These are phyloP conservation scores for Penicillium sp. DNA, from an alignment of 2,329 filamentous ascomycete genomes.

Conservation along the genomic window DNA sequence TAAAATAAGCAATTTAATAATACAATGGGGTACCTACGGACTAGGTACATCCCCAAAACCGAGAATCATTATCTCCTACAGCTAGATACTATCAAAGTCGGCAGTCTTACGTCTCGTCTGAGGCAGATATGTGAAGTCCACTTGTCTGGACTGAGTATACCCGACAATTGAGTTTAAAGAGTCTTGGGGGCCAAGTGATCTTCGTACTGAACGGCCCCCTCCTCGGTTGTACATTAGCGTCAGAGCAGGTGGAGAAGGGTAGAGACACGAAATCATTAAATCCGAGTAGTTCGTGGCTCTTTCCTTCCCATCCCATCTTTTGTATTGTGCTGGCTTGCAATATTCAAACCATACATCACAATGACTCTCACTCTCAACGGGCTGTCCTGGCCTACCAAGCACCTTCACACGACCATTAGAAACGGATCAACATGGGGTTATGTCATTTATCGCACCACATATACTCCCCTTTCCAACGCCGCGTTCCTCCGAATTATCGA, in stretches of 20 bases:
- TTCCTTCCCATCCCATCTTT: no score
- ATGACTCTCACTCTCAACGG: background rate
- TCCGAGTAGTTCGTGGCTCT: background rate
- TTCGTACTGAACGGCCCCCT: background rate
- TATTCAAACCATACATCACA: background rate
- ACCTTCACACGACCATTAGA: background rate
- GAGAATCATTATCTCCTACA: background rate
- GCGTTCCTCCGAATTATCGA: background rate
- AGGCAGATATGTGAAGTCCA: background rate
- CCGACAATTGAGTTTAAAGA: background rate
- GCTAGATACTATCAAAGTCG: background rate
- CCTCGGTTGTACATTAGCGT: background rate
- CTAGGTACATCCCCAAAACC: background rate
- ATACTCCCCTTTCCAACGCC: background rate
- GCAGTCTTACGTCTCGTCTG: background rate
- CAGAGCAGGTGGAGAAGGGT: background rate
- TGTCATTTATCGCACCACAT: conserved; percentile 6
- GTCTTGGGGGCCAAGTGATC: background rate
- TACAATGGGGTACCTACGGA: background rate
- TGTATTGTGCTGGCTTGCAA: background rate
- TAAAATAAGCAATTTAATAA: background rate
- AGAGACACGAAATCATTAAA: background rate
- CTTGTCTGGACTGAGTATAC: background rate
- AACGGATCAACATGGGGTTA: conserved; percentile 1
- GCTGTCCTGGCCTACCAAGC: background rate